Base-by-base conservation (phyloP, 371 early-diverging fungal genomes). In the Apophysomyces variabilis region DNA sequence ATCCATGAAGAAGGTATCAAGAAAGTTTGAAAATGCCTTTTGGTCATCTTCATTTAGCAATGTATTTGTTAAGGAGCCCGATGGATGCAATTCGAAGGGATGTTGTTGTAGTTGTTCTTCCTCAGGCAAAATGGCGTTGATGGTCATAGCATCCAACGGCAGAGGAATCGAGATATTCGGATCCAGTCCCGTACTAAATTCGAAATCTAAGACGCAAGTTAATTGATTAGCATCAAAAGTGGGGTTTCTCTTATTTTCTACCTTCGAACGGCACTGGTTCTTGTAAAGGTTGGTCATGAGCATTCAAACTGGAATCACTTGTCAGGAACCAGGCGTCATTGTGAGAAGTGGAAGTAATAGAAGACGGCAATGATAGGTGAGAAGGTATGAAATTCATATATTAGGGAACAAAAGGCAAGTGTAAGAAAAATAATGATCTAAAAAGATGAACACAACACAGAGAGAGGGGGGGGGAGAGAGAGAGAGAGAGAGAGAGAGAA, bases 1-100 rank as follows among this genome's bases (percentile, higher is more conserved):
- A 56, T 80, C 84, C 44, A 78, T 63, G 56, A 70, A 77, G 63
- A 83, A 74, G 6, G 75, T 69, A 62, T 83, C 79, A 62, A 83
- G 62, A 57, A 80, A 83, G 32, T 80, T 70, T 7, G 71, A 70
- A 57, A 83, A 80, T 8, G 73, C 71, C 26, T 66, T 71, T 57
- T 79, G 80, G 43, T 83, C 84, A 44, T 77, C 72, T 46, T 80
- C 84, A 38, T 80, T 67, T 35, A 83, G 62, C 21, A 50, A 50
- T 50, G 54, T 21, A 21, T 50, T 11, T 50, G 54, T 50, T n/a
- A 50, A 11, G 21, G 54, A 50, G 7, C 21, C 21, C 11, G 54
- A 9, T 26, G 54, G 21, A 26, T 50, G 16, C 54, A 50, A 26
- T 7, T 50, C 14, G 41, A 50, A 21, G 7, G 26, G n/a, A 38